Percentiles rank a stretch among this genome's conserved stretches.
Conservation (phyloP, 2,329 filamentous ascomycete genomes). For the Sporothrix mexicana region DNA sequence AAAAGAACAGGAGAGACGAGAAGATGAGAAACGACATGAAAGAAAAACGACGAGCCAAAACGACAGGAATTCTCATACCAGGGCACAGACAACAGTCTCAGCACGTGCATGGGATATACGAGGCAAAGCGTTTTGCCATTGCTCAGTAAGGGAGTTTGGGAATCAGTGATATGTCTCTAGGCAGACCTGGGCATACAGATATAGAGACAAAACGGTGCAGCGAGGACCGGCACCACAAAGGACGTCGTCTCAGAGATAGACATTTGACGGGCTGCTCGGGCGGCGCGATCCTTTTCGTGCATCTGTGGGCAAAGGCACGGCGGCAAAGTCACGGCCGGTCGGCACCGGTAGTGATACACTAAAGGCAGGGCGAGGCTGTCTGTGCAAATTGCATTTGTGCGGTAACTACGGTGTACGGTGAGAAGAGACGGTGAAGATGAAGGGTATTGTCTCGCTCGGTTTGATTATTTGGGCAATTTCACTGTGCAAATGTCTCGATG, state of each 20-base stretch:
- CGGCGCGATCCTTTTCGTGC: slow-evolving; percentile 23
- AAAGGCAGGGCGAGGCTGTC: slow-evolving; percentile 3
- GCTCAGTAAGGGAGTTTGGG: neutral
- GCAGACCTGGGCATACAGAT: neutral
- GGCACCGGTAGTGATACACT: slow-evolving; percentile 7
- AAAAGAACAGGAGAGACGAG: neutral
- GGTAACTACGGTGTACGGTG: too few relatives aligned
- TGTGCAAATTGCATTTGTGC: neutral
- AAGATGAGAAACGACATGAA: neutral
- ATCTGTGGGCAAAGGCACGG: neutral
- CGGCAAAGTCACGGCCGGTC: neutral
- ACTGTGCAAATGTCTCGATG: neutral
- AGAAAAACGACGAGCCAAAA: neutral
- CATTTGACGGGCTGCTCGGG: slow-evolving; percentile 5
- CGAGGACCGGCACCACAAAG: neutral
- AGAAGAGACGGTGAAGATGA: neutral
- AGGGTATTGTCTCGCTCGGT: neutral
- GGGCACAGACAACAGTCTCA: neutral
- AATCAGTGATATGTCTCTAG: neutral
- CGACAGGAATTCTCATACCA: neutral
- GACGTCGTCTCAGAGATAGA: slow-evolving; percentile 12
- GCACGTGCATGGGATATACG: slow-evolving; percentile 21
- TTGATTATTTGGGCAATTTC: neutral
- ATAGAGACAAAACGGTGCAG: neutral
- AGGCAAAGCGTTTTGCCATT: slow-evolving; percentile 3